Percentiles rank a stretch among this genome's conserved stretches.
Evolutionary conservation across 2,329 filamentous ascomycete species (phyloP).

Genomic region (Harringtonia lauricola): DNA sequence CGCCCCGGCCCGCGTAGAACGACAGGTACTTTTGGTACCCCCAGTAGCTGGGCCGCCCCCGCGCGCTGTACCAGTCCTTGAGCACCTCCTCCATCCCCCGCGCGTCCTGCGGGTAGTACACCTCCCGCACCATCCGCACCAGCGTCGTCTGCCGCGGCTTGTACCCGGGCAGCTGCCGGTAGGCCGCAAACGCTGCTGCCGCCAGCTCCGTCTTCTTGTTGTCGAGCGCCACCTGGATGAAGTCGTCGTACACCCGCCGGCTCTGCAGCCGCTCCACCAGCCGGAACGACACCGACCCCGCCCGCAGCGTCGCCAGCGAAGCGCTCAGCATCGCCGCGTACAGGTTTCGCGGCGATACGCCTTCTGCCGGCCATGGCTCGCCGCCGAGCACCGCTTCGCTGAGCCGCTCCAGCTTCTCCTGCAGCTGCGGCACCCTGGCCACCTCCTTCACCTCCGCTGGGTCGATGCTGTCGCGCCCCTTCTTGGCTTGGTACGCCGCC

Average conservation of each 20-base stretch:
- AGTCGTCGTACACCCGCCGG: constrained; percentile 29
- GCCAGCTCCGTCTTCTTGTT: constrained; percentile 18
- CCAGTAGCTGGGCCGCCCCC: constrained; percentile 28
- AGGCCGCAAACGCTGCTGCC: constrained; percentile 31
- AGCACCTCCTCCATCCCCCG: constrained; percentile 33
- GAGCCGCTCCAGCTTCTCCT: not conserved
- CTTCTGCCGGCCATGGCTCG: too few relatives aligned
- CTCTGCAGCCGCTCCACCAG: constrained; percentile 31
- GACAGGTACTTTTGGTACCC: constrained; percentile 37
- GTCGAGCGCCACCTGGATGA: constrained; percentile 23
- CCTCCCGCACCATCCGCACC: constrained; percentile 29
- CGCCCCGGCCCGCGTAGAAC: constrained; percentile 36
- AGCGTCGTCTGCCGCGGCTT: constrained; percentile 28
- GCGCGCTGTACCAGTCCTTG: constrained; percentile 34
- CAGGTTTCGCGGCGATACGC: not conserved
- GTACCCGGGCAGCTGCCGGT: constrained; percentile 28
- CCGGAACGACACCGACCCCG: constrained; percentile 17
- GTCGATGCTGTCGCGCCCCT: constrained; percentile 1
- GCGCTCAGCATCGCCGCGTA: constrained; percentile 7
- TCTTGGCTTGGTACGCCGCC: constrained; percentile 18
- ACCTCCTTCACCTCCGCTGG: not conserved
- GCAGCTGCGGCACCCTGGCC: not conserved
- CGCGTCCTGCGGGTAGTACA: constrained; percentile 24
- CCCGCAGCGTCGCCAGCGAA: constrained; percentile 7
- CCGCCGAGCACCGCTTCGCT: too few relatives aligned